Evolutionary conservation across 2,329 filamentous ascomycete species (phyloP), one percentile per base, ranked within the genome.

Genomic region (Talaromyces rugulosus): DNA sequence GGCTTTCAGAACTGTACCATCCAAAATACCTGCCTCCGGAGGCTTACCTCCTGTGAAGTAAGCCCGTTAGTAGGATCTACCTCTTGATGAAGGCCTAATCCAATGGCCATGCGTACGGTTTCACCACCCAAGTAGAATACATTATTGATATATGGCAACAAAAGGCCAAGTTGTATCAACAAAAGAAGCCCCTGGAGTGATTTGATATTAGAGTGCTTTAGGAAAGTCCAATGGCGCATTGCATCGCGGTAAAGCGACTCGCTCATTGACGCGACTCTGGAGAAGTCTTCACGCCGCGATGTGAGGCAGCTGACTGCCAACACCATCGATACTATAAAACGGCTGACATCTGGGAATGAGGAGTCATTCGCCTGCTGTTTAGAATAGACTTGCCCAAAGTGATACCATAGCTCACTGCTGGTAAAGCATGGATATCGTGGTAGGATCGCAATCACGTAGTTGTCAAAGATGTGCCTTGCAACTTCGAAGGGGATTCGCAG

Each of bases 241-340:
- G 54, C 54, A 56, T 56, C 54, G 31, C 54, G 54, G 54, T 56
- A 56, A 56, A 56, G 54, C 34, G 54, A 27, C 54, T 56, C 54
- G 54, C 54, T 56, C 54, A 56, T 56, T 56, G 34, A 56, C 9
- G 54, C 54, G 18, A 56, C 54, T 27, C 31, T 56, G 31, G 54
- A 56, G 18, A 56, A 56, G 54, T 56, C 54, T 28, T 56, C 54
- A 56, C 54, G n/a, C 12, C 54, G 54, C 30, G 54, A 56, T 42
- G 34, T 56, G 54, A 56, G 54, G 54, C 54, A 56, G 34, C 54
- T 56, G 34, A 56, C 54, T 56, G 54, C 54, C 54, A 56, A 56
- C 23, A 56, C 54, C 23, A 56, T 56, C 23, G 54, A 56, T 56
- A 56, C 34, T 11, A 56, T 44, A 56, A 56, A 44, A 42, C 31